phyloP scores from a whole-genome alignment of 306 rosid genomes.

The Macrotyloma uniflorum region DNA sequence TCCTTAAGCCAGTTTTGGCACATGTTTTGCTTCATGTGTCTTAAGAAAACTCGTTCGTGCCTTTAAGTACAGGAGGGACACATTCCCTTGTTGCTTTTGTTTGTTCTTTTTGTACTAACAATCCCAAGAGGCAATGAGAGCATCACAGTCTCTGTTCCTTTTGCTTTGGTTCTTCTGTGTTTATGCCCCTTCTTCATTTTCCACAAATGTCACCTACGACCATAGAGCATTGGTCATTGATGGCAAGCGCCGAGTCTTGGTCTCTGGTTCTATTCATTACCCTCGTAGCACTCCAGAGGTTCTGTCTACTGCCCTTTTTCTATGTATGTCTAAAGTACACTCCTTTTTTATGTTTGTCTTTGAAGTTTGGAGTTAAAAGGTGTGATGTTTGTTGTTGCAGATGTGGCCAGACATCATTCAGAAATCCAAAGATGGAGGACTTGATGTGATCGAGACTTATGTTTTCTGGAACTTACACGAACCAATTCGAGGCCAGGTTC shows the following conservation, averaged over 20 bases:
- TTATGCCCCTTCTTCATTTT: constrained; percentile 46
- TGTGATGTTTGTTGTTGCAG: constrained; percentile 47
- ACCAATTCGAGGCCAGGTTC: constrained; percentile 80
- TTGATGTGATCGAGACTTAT: constrained; percentile 93
- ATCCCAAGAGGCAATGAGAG: constrained; percentile 48
- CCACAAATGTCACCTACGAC: constrained; percentile 74
- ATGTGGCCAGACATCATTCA: constrained; percentile 97
- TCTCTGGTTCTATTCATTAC: constrained; percentile 94
- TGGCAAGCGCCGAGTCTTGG: constrained; percentile 74
- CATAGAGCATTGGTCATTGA: constrained; percentile 84
- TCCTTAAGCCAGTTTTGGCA: background rate
- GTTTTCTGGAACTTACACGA: constrained; percentile 94
- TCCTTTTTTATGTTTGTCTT: background rate
- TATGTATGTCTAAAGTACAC: background rate
- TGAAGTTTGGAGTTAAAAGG: constrained; percentile 11
- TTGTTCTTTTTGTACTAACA: no score
- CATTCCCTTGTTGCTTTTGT: background rate
- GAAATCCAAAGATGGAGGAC: constrained; percentile 92
- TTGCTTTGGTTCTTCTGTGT: constrained; percentile 48
- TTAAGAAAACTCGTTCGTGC: background rate
- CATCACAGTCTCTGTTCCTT: constrained; percentile 30
- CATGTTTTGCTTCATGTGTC: constrained; percentile 24
- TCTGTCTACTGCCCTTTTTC: background rate
- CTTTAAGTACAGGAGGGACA: constrained; percentile 31
- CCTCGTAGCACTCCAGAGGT: constrained; percentile 98